Evolutionary conservation across 352 stramenopile genomes (phyloP).

Genomic region (Blastocystis sp.): DNA sequence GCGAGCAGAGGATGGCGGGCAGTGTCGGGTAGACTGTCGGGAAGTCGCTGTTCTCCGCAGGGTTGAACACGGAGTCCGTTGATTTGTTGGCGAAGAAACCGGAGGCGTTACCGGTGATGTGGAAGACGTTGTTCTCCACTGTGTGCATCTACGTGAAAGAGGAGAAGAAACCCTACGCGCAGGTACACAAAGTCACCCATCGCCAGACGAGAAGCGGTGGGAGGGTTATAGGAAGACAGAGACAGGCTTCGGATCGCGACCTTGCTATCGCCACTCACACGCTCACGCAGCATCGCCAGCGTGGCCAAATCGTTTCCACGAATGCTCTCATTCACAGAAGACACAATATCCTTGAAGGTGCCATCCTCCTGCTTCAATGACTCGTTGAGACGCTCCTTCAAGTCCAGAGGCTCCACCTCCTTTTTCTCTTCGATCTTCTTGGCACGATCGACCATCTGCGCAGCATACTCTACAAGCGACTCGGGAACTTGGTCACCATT

Average conservation of each 20-base stretch:
- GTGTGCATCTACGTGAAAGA: slow-evolving; percentile 29
- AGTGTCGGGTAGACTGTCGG: slow-evolving; percentile 35
- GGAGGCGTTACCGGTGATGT: slow-evolving; percentile 20
- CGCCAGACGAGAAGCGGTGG: background rate
- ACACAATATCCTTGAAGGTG: background rate
- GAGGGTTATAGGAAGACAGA: slow-evolving; percentile 38
- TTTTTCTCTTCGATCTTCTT: slow-evolving; percentile 54
- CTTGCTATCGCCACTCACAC: background rate
- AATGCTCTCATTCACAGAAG: background rate
- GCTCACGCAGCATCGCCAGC: background rate
- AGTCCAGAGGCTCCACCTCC: slow-evolving; percentile 21
- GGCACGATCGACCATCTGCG: slow-evolving; percentile 1
- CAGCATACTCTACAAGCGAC: slow-evolving; percentile 15
- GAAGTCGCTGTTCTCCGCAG: background rate
- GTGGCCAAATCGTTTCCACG: background rate
- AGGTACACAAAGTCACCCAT: slow-evolving; percentile 55
- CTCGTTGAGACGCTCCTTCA: slow-evolving; percentile 13
- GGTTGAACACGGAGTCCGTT: slow-evolving; percentile 47
- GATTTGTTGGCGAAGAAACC: slow-evolving; percentile 53
- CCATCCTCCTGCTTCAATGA: background rate
- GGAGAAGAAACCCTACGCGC: background rate
- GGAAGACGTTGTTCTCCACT: slow-evolving; percentile 47
- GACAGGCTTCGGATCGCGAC: background rate
- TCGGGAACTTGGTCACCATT: slow-evolving; percentile 49
- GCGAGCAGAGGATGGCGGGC: slow-evolving; percentile 9